A percentile compares a stretch with the other conserved stretches of the same genome.
Conservation (phyloP, 768 basidiomycete species). For the Tulasnella sp. region DNA sequence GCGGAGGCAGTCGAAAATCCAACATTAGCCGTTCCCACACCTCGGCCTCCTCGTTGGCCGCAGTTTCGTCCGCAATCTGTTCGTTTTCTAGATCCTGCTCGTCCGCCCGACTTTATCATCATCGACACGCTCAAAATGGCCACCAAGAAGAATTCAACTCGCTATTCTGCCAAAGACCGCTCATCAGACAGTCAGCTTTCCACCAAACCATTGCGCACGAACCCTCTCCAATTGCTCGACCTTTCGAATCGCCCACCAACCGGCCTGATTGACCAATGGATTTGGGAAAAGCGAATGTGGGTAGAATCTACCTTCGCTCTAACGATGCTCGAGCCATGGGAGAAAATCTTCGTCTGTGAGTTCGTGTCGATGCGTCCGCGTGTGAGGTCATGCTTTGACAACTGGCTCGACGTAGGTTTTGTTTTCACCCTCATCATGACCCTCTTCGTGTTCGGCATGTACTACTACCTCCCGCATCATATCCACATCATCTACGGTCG, state of each 20-base stretch:
- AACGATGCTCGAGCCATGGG: slow-evolving; percentile 56
- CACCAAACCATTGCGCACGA: background rate
- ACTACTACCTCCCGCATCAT: slow-evolving; percentile 49
- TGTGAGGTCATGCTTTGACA: background rate
- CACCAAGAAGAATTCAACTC: background rate
- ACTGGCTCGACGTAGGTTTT: slow-evolving; percentile 26
- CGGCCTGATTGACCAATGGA: slow-evolving; percentile 14
- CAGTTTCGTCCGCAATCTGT: background rate
- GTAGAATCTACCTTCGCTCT: slow-evolving; percentile 50
- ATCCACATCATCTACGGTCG: slow-evolving; percentile 40
- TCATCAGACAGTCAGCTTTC: background rate
- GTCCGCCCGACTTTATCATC: background rate
- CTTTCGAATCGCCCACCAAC: background rate
- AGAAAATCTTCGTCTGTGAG: slow-evolving; percentile 50
- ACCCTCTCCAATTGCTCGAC: background rate
- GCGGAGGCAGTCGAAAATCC: background rate
- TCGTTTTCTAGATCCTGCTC: no score
- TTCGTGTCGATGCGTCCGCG: slow-evolving; percentile 4
- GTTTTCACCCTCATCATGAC: slow-evolving; percentile 30
- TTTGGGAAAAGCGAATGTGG: slow-evolving; percentile 46
- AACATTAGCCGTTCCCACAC: background rate
- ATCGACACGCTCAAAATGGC: background rate
- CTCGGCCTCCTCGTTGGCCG: background rate
- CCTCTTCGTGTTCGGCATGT: slow-evolving; percentile 40
- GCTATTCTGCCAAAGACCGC: background rate